Evolutionary conservation across 257 asterid species (phyloP).

Genomic region (Solanum etuberosum): DNA sequence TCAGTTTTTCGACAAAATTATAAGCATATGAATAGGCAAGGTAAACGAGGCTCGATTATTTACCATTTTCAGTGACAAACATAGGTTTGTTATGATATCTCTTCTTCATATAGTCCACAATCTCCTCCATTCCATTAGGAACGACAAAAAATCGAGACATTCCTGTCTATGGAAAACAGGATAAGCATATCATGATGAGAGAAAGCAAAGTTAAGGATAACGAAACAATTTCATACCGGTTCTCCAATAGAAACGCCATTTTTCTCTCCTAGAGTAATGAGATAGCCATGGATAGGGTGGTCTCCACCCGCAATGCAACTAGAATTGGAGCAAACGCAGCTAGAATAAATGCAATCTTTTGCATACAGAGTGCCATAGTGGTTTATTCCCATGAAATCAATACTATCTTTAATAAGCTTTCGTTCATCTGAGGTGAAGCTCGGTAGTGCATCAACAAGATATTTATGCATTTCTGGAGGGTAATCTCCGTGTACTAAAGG

Average conservation of each 20-base stretch:
- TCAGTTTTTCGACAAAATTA: neutral
- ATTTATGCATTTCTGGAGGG: conserved; percentile 67
- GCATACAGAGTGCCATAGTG: conserved; percentile 61
- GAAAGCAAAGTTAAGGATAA: neutral
- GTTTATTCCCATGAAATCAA: conserved; percentile 67
- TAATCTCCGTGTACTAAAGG: conserved; percentile 62
- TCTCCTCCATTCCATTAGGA: conserved; percentile 57
- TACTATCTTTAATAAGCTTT: conserved; percentile 32
- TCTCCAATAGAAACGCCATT: conserved; percentile 74
- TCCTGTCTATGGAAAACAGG: conserved; percentile 37
- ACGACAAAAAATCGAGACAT: conserved; percentile 31
- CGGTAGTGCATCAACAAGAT: conserved; percentile 45
- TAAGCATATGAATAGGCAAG: neutral
- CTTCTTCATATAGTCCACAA: conserved; percentile 37
- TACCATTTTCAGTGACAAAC: conserved; percentile 68
- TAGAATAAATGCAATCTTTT: conserved; percentile 47
- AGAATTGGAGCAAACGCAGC: conserved; percentile 32
- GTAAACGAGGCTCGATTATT: neutral
- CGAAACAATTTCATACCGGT: conserved; percentile 23
- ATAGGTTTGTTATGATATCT: conserved; percentile 65
- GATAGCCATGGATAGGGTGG: conserved; percentile 51
- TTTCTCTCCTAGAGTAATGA: conserved; percentile 20
- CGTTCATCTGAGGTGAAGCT: conserved; percentile 47
- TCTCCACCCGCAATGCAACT: conserved; percentile 37
- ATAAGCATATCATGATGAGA: neutral